These are phyloP conservation scores for Xylariaceae sp. DNA, from an alignment of 2,329 filamentous ascomycete species.

Conservation along the genomic window DNA sequence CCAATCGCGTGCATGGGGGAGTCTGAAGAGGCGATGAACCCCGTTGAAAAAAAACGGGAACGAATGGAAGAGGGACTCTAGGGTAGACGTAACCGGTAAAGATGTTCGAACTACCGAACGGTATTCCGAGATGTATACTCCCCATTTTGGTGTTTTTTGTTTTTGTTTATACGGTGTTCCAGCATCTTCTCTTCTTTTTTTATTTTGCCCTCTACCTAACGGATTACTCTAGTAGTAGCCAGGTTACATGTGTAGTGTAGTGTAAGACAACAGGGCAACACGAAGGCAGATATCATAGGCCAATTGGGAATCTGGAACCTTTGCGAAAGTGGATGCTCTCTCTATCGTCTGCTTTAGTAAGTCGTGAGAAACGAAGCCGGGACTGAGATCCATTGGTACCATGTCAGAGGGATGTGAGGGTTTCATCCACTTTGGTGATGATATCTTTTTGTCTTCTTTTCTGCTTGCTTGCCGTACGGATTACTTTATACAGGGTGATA, in stretches of 20 bases:
- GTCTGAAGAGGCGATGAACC: background rate
- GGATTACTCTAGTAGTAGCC: background rate
- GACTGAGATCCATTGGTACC: background rate
- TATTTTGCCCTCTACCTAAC: no score
- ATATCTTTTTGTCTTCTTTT: no score
- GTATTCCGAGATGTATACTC: background rate
- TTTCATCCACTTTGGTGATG: background rate
- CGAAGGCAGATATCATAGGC: slow-evolving; percentile 11
- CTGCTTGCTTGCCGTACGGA: background rate
- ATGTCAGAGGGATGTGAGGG: background rate
- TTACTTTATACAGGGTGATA: no score
- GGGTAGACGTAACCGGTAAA: background rate
- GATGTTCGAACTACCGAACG: background rate
- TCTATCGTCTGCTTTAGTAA: background rate
- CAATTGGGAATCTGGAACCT: slow-evolving; percentile 16
- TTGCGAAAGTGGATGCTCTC: slow-evolving; percentile 7
- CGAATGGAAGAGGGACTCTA: background rate
- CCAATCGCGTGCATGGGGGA: background rate
- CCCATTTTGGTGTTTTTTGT: background rate
- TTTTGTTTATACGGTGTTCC: slow-evolving; percentile 4
- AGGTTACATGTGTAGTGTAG: background rate
- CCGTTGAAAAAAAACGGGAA: no score
- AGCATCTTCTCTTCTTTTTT: background rate
- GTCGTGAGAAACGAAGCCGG: background rate
- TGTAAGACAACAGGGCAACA: slow-evolving; percentile 7